Conservation (phyloP, 805 yeast species). For the Pichia rugopelliculosa region DNA sequence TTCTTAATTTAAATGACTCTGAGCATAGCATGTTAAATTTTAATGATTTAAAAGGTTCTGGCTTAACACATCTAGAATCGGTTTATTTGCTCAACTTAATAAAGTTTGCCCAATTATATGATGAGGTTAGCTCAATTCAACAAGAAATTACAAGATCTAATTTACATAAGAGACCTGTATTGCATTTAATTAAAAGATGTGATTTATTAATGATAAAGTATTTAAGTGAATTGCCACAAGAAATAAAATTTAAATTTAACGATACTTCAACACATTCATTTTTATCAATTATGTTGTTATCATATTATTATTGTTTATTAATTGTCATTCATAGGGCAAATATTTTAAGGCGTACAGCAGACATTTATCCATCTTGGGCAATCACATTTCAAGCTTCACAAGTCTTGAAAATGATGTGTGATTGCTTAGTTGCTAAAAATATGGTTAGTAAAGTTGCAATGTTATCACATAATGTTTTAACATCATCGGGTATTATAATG, state of each 20-base stretch:
- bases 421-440: constrained; percentile 49
- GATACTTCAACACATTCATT: constrained; percentile 48
- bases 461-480: constrained; percentile 35
- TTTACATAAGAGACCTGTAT: constrained; percentile 33
- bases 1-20: constrained; percentile 63
- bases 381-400: constrained; percentile 78
- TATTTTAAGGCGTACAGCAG: constrained; percentile 35
- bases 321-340: constrained; percentile 67
- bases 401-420: constrained; percentile 58
- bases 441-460: constrained; percentile 33
- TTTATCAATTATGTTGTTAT: constrained; percentile 50
- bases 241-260: constrained; percentile 53
- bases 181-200: constrained; percentile 45
- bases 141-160: constrained; percentile 61
- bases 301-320: constrained; percentile 67
- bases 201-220: constrained; percentile 73
- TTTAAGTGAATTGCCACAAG: constrained; percentile 60
- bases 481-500: constrained; percentile 60
- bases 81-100: constrained; percentile 55
- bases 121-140: constrained; percentile 61
- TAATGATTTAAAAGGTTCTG: constrained; percentile 58
- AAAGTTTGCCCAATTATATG: constrained; percentile 63
- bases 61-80: constrained; percentile 41
- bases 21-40: constrained; percentile 65
- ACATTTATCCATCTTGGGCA: constrained; percentile 56